A percentile compares a stretch with the other conserved stretches of the same genome.
These are phyloP conservation scores for Malus hybrid DNA, from an alignment of 331 rosid species.

Conservation along the genomic window DNA sequence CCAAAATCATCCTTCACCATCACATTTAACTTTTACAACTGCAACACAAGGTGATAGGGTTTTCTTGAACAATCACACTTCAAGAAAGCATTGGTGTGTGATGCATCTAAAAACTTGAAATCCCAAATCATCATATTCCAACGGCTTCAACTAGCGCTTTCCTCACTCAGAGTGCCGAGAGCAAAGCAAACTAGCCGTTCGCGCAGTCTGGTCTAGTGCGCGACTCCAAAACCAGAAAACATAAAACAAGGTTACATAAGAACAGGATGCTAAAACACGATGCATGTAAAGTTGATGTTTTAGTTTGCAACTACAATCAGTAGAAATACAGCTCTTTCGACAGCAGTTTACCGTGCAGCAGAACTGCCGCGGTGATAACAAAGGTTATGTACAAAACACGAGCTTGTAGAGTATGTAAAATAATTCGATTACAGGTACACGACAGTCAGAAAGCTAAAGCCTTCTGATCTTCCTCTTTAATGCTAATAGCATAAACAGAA, in stretches of 20 bases:
- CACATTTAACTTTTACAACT: slow-evolving; percentile 25
- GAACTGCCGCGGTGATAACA: slow-evolving; percentile 4
- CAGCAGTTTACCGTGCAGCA: background rate
- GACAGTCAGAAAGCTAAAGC: slow-evolving; percentile 4
- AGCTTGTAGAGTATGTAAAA: background rate
- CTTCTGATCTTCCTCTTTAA: slow-evolving; percentile 18
- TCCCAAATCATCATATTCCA: background rate
- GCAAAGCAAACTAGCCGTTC: background rate
- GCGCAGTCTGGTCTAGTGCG: background rate
- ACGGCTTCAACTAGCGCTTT: background rate
- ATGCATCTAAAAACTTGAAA: background rate
- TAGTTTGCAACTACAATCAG: slow-evolving; percentile 11
- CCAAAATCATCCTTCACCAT: slow-evolving; percentile 29
- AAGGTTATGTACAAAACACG: slow-evolving; percentile 20
- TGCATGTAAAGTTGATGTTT: background rate
- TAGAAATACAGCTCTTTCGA: background rate
- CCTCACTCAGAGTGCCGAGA: background rate
- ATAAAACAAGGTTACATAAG: background rate
- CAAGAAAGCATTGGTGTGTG: background rate
- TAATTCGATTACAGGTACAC: slow-evolving; percentile 8
- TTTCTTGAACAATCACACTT: background rate
- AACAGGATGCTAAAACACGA: background rate
- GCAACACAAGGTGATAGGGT: background rate
- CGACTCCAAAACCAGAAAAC: background rate
- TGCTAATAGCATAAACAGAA: background rate